Evolutionary conservation across 1,284 basidiomycete species (phyloP).

Genomic region (Trametes polyzona): DNA sequence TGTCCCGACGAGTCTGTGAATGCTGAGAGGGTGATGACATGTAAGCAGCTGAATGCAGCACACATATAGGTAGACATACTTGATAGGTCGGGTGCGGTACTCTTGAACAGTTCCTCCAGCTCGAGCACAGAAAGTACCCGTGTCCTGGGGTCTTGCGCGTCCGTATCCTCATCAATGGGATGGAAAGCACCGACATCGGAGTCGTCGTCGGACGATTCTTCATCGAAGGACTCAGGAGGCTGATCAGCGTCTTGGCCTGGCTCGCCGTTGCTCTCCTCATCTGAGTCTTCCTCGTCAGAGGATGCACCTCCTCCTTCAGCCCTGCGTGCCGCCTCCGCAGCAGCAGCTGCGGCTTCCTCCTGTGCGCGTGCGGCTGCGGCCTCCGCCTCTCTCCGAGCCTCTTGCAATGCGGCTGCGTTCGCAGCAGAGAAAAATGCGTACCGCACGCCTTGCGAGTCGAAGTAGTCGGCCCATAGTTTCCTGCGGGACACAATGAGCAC

Average conservation of each 20-base stretch:
- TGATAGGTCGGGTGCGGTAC: conserved; percentile 76
- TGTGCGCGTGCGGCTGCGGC: conserved; percentile 35
- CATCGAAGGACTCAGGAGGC: conserved; percentile 17
- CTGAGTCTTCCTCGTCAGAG: conserved; percentile 12
- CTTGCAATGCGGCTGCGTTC: conserved; percentile 85
- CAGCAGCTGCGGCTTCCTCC: conserved; percentile 18
- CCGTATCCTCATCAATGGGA: conserved; percentile 53
- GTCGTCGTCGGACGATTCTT: conserved; percentile 23
- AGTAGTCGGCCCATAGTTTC: conserved; percentile 90
- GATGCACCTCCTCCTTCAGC: conserved; percentile 41
- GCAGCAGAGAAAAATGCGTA: conserved; percentile 98
- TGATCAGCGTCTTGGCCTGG: conserved; percentile 35
- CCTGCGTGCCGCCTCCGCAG: conserved; percentile 36
- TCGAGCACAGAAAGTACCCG: conserved; percentile 88
- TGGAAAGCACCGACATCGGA: conserved; percentile 31
- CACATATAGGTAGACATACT: conserved; percentile 46
- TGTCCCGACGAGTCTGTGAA: conserved; percentile 70
- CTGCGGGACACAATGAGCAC: conserved; percentile 38
- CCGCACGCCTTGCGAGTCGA: conserved; percentile 78
- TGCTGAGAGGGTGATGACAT: conserved; percentile 43
- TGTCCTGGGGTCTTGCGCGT: conserved; percentile 68
- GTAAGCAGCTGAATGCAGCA: not conserved
- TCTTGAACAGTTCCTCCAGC: conserved; percentile 86
- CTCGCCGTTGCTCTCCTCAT: conserved; percentile 29
- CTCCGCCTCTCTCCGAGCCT: conserved; percentile 64